A percentile compares a stretch with the other conserved stretches of the same genome.
Conservation (phyloP, 306 rosid genomes). For the Begonia peltatifolia region DNA sequence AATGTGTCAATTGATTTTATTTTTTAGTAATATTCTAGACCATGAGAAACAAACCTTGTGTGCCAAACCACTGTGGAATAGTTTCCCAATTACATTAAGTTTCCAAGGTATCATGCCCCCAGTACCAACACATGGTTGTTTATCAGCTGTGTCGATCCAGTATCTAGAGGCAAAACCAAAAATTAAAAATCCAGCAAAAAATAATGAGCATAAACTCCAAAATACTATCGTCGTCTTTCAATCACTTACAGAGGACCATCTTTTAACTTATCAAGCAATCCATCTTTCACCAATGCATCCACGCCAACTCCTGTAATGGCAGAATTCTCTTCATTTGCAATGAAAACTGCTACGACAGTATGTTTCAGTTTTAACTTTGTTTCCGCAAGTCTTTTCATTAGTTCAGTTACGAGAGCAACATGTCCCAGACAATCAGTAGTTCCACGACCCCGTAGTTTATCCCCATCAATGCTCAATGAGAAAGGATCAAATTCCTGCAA, state of each 20-base stretch:
- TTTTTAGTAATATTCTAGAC: not conserved
- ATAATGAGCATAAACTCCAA: no score
- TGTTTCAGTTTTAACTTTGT: constrained; percentile 61
- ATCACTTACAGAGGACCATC: constrained; percentile 74
- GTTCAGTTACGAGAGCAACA: constrained; percentile 77
- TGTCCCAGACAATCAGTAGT: constrained; percentile 95
- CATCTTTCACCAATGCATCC: constrained; percentile 79
- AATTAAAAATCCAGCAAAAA: constrained; percentile 3
- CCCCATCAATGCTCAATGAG: constrained; percentile 68
- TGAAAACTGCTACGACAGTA: constrained; percentile 74
- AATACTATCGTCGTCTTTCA: not conserved
- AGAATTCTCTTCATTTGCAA: constrained; percentile 87
- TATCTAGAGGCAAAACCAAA: constrained; percentile 30
- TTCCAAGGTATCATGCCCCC: constrained; percentile 95
- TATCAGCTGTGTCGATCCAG: constrained; percentile 91
- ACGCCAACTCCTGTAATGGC: constrained; percentile 73
- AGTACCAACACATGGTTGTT: constrained; percentile 89
- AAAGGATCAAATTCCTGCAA: constrained; percentile 88
- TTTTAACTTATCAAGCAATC: constrained; percentile 52
- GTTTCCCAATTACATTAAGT: constrained; percentile 66
- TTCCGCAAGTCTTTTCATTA: constrained; percentile 70
- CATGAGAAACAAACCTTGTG: constrained; percentile 37
- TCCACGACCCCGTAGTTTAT: constrained; percentile 85
- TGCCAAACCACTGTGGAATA: constrained; percentile 87
- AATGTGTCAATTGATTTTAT: not conserved